Conservation (phyloP, 768 basidiomycete genomes). For the Amanita inopinata region DNA sequence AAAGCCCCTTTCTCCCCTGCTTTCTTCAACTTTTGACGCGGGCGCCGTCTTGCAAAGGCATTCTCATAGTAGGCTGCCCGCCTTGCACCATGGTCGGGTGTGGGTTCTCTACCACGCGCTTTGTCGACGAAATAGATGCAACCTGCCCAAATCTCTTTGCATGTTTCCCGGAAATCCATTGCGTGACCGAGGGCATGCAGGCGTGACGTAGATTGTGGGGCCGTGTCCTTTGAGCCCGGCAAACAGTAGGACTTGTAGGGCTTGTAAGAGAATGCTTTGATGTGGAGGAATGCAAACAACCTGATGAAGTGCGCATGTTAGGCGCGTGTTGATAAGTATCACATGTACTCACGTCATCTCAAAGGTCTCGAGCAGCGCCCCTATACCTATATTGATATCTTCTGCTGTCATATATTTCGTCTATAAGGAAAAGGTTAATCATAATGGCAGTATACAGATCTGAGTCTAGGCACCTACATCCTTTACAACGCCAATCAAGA, state of each 20-base stretch:
- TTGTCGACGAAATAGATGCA: slow-evolving; percentile 48
- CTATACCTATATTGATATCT: slow-evolving; percentile 64
- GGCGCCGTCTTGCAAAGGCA: slow-evolving; percentile 33
- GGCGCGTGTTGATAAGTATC: slow-evolving; percentile 3
- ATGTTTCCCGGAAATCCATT: slow-evolving; percentile 62
- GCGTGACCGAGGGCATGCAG: slow-evolving; percentile 51
- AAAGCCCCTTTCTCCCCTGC: slow-evolving; percentile 4
- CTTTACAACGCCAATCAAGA: slow-evolving; percentile 51
- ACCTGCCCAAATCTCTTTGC: slow-evolving; percentile 49
- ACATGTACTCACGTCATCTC: slow-evolving; percentile 57
- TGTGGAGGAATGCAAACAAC: slow-evolving; percentile 59
- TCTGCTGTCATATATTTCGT: slow-evolving; percentile 63
- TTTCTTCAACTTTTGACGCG: slow-evolving; percentile 1
- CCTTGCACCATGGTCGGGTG: slow-evolving; percentile 31
- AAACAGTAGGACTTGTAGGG: slow-evolving; percentile 35
- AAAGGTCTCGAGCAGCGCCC: slow-evolving; percentile 57
- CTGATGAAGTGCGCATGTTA: slow-evolving; percentile 21
- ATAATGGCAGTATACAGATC: background rate
- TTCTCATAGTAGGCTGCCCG: slow-evolving; percentile 32
- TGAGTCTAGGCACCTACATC: slow-evolving; percentile 29
- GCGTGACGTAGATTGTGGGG: slow-evolving; percentile 37
- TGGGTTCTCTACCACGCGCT: slow-evolving; percentile 46
- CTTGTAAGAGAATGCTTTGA: slow-evolving; percentile 64
- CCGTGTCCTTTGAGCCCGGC: slow-evolving; percentile 19
- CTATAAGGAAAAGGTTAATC: slow-evolving; percentile 19